Evolutionary conservation across 2,329 filamentous ascomycete species (phyloP).

Genomic region (Claviceps citrina): DNA sequence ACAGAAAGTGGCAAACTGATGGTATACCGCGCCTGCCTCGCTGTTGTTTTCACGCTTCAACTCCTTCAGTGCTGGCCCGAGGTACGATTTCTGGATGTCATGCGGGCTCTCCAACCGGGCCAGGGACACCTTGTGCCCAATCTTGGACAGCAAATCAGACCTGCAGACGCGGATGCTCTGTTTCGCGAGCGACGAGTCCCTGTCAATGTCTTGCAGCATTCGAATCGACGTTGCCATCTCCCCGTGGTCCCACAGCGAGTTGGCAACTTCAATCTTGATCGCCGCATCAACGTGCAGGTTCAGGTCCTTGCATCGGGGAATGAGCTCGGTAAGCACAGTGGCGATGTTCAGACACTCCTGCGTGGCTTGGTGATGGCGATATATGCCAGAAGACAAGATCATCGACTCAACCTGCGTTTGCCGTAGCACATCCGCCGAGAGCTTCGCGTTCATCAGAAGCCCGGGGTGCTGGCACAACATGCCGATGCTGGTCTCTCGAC

Average conservation of each 20-base stretch:
- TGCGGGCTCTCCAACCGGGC: constrained; percentile 85
- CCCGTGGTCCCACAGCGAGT: constrained; percentile 85
- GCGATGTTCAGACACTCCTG: constrained; percentile 81
- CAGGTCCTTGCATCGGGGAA: constrained; percentile 51
- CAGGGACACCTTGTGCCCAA: constrained; percentile 77
- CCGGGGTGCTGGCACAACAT: constrained; percentile 56
- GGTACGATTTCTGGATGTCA: constrained; percentile 71
- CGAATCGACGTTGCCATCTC: constrained; percentile 79
- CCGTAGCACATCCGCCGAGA: constrained; percentile 49
- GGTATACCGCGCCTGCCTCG: constrained; percentile 76
- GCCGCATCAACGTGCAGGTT: constrained; percentile 64
- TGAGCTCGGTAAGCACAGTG: constrained; percentile 65
- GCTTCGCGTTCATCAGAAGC: constrained; percentile 43
- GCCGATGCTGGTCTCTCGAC: constrained; percentile 68
- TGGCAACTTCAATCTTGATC: constrained; percentile 68
- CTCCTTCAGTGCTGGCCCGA: constrained; percentile 70
- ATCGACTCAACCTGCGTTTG: constrained; percentile 64
- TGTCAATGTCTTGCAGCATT: constrained; percentile 63
- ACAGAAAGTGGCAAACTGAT: constrained; percentile 90
- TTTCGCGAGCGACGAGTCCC: constrained; percentile 41
- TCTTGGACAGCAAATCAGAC: constrained; percentile 69
- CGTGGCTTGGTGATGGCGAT: constrained; percentile 62
- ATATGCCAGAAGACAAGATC: constrained; percentile 57
- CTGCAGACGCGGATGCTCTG: constrained; percentile 59
- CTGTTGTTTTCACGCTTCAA: constrained; percentile 50